These are phyloP conservation scores for Allantophomopsis cytisporea DNA, from an alignment of 2,329 filamentous ascomycete species.

Conservation along the genomic window DNA sequence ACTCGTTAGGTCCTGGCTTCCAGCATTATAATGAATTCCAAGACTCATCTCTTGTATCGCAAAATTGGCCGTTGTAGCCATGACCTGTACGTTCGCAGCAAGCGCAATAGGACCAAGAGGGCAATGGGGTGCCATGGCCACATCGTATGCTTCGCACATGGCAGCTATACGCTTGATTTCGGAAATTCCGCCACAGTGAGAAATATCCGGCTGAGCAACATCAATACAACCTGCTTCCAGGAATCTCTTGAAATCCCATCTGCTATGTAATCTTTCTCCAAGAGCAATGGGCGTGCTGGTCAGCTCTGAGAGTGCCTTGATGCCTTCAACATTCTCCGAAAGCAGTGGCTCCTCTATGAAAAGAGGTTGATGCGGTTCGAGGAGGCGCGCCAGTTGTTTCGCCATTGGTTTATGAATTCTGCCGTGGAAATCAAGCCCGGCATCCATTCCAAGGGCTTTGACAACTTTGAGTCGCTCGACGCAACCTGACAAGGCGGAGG, in stretches of 20 bases:
- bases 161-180: constrained; percentile 56
- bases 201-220: constrained; percentile 60
- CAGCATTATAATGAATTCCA: constrained; percentile 68
- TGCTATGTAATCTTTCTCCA: constrained; percentile 56
- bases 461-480: constrained; percentile 57
- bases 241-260: constrained; percentile 64
- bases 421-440: constrained; percentile 66
- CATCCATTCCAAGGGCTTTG: constrained; percentile 57
- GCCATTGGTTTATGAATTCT: constrained; percentile 71
- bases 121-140: constrained; percentile 61
- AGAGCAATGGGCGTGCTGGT: constrained; percentile 55
- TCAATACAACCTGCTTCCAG: constrained; percentile 56
- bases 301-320: constrained; percentile 42
- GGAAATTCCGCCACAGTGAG: constrained; percentile 59
- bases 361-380: constrained; percentile 56
- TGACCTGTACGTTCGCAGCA: constrained; percentile 58
- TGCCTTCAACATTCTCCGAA: constrained; percentile 50
- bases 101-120: constrained; percentile 61
- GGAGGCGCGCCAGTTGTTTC: constrained; percentile 53
- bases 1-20: constrained; percentile 48
- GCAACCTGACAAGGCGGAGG: constrained; percentile 43
- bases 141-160: constrained; percentile 63
- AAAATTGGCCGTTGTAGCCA: constrained; percentile 46
- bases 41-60: constrained; percentile 68
- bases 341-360: constrained; percentile 67